These are phyloP conservation scores for Shiraia sp. DNA, from an alignment of 2,329 filamentous ascomycete species.

Conservation along the genomic window DNA sequence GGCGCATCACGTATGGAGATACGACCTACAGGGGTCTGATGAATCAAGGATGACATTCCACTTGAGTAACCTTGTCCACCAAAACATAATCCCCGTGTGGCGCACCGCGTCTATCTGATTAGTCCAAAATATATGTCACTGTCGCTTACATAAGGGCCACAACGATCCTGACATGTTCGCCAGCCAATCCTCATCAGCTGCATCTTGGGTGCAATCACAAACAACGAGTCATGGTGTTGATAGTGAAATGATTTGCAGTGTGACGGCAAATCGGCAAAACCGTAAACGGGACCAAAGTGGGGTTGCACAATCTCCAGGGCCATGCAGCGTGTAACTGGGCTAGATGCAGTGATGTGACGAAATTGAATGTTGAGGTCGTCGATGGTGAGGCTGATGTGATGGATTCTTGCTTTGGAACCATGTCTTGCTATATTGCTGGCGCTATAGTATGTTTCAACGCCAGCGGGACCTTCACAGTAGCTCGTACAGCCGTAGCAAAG, in stretches of 20 bases:
- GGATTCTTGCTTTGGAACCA: too few relatives aligned
- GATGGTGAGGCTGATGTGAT: too few relatives aligned
- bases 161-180: background rate
- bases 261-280: too few relatives aligned
- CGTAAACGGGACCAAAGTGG: too few relatives aligned
- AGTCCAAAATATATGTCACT: too few relatives aligned
- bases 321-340: too few relatives aligned
- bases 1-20: constrained; percentile 29
- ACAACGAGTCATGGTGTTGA: too few relatives aligned
- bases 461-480: constrained; percentile 12
- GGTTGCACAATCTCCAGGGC: too few relatives aligned
- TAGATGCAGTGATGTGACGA: constrained; percentile 3
- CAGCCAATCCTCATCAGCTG: background rate
- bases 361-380: constrained; percentile 8
- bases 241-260: too few relatives aligned
- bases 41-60: constrained; percentile 26
- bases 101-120: too few relatives aligned
- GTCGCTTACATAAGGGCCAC: constrained; percentile 1
- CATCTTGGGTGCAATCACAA: too few relatives aligned
- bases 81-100: constrained; percentile 13
- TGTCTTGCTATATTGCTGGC: constrained; percentile 10
- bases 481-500: constrained; percentile 12
- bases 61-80: constrained; percentile 7
- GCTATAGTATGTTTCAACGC: constrained; percentile 30
- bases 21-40: constrained; percentile 22